Conservation (phyloP, 306 rosid genomes). For the Corylus heterophylla region DNA sequence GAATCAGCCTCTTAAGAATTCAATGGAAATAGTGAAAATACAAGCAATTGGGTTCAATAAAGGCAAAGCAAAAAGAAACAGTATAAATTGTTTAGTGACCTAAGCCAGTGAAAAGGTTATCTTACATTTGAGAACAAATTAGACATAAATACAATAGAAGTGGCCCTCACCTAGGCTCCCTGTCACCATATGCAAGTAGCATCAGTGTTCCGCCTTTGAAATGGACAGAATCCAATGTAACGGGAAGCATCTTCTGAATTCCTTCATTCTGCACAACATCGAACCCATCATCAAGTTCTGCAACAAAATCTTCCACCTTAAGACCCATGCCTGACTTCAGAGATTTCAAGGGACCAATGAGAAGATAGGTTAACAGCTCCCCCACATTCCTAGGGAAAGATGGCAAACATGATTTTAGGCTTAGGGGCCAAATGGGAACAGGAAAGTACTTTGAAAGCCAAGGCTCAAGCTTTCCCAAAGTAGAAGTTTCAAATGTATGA, state of each 20-base stretch:
- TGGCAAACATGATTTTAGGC: constrained; percentile 42
- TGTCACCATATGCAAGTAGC: constrained; percentile 91
- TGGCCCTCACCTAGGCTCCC: constrained; percentile 77
- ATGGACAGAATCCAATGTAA: constrained; percentile 77
- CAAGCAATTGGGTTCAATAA: background rate
- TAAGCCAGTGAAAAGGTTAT: constrained; percentile 10
- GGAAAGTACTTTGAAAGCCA: constrained; percentile 33
- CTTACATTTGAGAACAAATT: constrained; percentile 20
- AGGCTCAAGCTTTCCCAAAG: constrained; percentile 33
- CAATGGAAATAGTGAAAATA: background rate
- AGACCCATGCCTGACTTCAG: constrained; percentile 46
- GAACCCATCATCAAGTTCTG: constrained; percentile 47
- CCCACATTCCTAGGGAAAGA: constrained; percentile 44
- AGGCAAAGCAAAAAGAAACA: background rate
- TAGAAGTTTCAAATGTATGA: constrained; percentile 39
- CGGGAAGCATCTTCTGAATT: constrained; percentile 53
- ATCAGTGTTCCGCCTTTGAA: constrained; percentile 81
- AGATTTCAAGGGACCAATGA: constrained; percentile 49
- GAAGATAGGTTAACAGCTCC: constrained; percentile 41
- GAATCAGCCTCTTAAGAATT: background rate
- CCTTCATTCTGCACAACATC: constrained; percentile 54
- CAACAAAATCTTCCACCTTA: constrained; percentile 50
- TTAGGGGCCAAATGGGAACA: constrained; percentile 42
- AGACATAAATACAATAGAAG: constrained; percentile 23
- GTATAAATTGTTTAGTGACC: background rate